Evolutionary conservation across 2,329 filamentous ascomycete genomes (phyloP), one percentile per base, ranked within the genome.

Genomic region (Neofusicoccum umdonicola): DNA sequence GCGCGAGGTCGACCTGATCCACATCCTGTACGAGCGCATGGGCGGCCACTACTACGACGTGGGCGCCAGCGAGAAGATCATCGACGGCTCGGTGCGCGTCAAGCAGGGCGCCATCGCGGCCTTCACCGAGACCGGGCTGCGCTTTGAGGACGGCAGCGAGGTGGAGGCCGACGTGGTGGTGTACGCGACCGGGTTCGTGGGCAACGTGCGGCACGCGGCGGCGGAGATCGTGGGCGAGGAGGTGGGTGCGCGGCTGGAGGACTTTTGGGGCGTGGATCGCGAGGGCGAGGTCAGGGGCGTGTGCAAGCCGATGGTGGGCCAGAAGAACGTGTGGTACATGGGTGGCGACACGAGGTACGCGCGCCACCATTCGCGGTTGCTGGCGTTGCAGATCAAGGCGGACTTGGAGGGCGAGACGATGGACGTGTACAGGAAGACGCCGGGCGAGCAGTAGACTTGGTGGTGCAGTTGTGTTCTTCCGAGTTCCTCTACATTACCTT

Each of bases 31-130:
- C 64, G 76, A 80, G 54, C 76, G 79, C 1, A 73, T 77, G 35
- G 81, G 81, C 3, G 80, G 81, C 0, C 80, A 83, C 68, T 83
- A 82, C 66, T 77, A 83, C 56, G 81, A 83, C 64, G 77, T 81
- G 27, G 81, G 81, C 1, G 75, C 74, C 3, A 79, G 74, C 0
- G 72, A 72, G 34, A 73, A 79, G 57, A 81, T 83, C 45, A 71
- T 77, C 9, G 72, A 79, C 5, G 78, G 80, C 13, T 72, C 82
- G 72, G 81, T 83, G 66, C 79, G 78, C 63, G 71, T 83, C 50
- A 80, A 80, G 69, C 73, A 75, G 8, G 75, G 75, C 45, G 70
- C 74, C 27, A 73, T 80, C 27, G 69, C 72, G 11, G 66, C 71
- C 4, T 77, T 80, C 58, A 76, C 78, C 0, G 69, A 74, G 3